phyloP scores from a whole-genome alignment of 495 filamentous ascomycete genomes.

The Neurospora sp. region DNA sequence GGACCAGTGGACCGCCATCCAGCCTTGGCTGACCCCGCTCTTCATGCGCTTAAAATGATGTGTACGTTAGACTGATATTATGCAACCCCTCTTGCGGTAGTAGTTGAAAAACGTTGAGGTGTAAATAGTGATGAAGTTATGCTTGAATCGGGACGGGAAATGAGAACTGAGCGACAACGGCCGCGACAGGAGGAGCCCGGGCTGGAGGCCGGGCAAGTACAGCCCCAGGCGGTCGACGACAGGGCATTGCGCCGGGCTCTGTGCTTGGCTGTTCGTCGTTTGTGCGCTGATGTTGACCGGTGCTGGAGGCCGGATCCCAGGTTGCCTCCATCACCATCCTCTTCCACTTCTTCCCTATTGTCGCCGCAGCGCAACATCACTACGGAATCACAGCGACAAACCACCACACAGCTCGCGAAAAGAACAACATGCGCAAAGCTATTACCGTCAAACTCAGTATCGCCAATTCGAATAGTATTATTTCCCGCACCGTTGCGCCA shows the following conservation, averaged over 20 bases:
- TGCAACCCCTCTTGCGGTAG: not conserved
- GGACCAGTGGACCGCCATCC: not conserved
- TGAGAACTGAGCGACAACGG: not conserved
- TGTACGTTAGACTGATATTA: not conserved
- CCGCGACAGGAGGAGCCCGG: not conserved
- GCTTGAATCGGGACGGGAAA: not conserved
- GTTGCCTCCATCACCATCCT: slow-evolving; percentile 13
- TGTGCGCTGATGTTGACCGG: not conserved
- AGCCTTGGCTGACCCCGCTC: not conserved
- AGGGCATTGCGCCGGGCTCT: not conserved
- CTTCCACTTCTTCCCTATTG: slow-evolving; percentile 7
- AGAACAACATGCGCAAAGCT: slow-evolving; percentile 19
- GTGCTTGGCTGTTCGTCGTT: not conserved
- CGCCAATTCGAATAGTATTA: slow-evolving; percentile 17
- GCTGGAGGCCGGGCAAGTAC: not conserved
- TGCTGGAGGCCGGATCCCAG: not conserved
- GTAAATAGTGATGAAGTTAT: not conserved
- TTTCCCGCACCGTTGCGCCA: slow-evolving; percentile 2
- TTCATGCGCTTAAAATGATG: not conserved
- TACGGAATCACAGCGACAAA: slow-evolving; percentile 2
- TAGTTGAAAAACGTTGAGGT: not conserved
- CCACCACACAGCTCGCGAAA: not conserved
- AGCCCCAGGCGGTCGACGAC: not conserved
- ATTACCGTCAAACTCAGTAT: slow-evolving; percentile 13
- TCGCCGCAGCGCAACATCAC: not conserved